Percentiles rank a stretch among this genome's conserved stretches.
Conservation (phyloP, 176 grass and related monocot genomes). For the Ensete ventricosum region DNA sequence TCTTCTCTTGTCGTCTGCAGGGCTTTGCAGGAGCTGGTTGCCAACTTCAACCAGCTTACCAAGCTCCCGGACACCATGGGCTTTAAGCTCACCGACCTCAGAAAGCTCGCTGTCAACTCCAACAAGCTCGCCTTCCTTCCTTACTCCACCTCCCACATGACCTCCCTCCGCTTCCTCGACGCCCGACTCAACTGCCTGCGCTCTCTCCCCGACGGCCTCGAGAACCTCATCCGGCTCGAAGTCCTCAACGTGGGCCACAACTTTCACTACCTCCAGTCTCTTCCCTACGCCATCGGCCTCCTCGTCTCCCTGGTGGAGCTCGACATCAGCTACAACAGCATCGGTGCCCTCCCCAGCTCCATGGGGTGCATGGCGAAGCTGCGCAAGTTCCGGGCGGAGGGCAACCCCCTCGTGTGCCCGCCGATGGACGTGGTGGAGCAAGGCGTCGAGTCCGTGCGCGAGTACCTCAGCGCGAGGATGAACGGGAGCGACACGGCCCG, state of each 20-base stretch:
- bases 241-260: constrained; percentile 27
- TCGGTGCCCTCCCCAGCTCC: constrained; percentile 21
- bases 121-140: constrained; percentile 29
- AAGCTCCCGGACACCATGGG: constrained; percentile 20
- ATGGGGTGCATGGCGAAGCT: constrained; percentile 22
- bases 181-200: constrained; percentile 26
- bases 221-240: constrained; percentile 24
- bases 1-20: constrained; percentile 1
- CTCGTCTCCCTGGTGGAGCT: constrained; percentile 19
- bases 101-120: constrained; percentile 18
- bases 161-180: constrained; percentile 22
- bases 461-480: constrained; percentile 21
- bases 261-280: constrained; percentile 15
- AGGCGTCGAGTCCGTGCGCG: constrained; percentile 7
- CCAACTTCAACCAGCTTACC: constrained; percentile 25
- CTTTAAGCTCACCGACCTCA: constrained; percentile 20
- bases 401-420: constrained; percentile 20
- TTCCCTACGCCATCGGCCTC: constrained; percentile 24
- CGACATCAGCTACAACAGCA: constrained; percentile 31
- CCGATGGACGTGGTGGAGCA: constrained; percentile 23
- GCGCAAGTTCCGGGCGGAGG: constrained; percentile 16
- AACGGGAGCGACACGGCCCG: not conserved
- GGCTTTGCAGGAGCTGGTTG: constrained; percentile 22
- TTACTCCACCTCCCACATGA: constrained; percentile 27
- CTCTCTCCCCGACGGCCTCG: constrained; percentile 25